Base-by-base conservation (phyloP, 257 asterid species). In the Fraxinus anomala region DNA sequence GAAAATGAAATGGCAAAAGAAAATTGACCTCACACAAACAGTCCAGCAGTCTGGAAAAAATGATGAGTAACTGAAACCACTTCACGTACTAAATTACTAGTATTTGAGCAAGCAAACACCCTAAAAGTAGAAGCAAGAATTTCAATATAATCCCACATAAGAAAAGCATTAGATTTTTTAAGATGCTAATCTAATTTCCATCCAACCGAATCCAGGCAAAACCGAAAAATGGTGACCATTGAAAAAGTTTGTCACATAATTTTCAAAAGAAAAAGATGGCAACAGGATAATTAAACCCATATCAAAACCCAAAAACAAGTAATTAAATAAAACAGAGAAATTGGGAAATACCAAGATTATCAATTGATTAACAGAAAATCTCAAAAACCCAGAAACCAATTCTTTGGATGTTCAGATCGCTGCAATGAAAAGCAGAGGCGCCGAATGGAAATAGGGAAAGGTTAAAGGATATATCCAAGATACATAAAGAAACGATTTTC, bases 291-390 rank as follows among this genome's bases (percentile, higher is more conserved):
- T 56, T 56, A 56, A 17, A n/a, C 66, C 28, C 12, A 56, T n/a
- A 56, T 56, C 11, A 56, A 56, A n/a, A 56, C 66, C 24, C 66
- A 56, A n/a, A 42, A 56, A n/a, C 66, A 56, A 56, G 26, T 5
- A 54, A 51, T 21, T 17, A 51, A 56, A 6, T 54, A 56, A 56
- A n/a, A 56, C 12, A n/a, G 28, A n/a, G 66, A 56, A 56, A 56
- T 56, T 6, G 66, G 66, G 28, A 56, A 56, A 56, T 56, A 56
- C 28, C 66, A 56, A 56, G 66, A 56, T n/a, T 56, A 56, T 56
- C 3, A 54, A 19, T 17, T 1, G 65, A 54, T 54, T 54, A n/a
- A 54, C 66, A n/a, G 4, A 56, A 26, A 56, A 56, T 6, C 12
- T 1, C 0, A n/a, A 56, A 56, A 17, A n/a, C 28, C 66, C 12